phyloP scores from a whole-genome alignment of 2,329 filamentous ascomycete genomes.

The Colletotrichum sp. region DNA sequence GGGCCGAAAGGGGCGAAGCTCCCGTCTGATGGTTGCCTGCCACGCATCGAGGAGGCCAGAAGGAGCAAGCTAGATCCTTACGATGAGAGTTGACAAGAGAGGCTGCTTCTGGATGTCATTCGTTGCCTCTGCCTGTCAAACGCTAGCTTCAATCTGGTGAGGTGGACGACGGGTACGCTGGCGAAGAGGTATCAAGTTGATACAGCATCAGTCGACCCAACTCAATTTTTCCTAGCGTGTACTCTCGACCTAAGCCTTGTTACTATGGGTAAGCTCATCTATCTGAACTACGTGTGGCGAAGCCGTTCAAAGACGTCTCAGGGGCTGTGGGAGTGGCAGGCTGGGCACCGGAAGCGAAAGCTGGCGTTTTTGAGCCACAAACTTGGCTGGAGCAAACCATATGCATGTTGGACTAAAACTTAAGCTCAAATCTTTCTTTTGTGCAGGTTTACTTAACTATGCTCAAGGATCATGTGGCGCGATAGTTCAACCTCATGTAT shows the following conservation, averaged over 20 bases:
- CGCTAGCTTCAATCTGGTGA: neutral
- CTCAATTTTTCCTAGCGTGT: neutral
- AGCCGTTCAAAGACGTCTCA: neutral
- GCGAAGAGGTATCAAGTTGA: neutral
- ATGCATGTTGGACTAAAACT: neutral
- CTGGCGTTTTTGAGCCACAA: neutral
- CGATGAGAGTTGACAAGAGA: neutral
- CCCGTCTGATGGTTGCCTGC: neutral
- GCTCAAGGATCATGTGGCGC: neutral
- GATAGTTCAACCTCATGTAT: neutral
- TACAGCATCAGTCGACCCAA: neutral
- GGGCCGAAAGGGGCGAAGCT: neutral
- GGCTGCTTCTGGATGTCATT: neutral
- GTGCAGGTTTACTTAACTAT: accelerated
- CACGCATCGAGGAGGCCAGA: neutral
- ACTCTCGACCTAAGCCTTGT: neutral
- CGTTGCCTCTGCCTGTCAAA: neutral
- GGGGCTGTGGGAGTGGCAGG: neutral
- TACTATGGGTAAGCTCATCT: neutral
- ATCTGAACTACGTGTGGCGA: neutral
- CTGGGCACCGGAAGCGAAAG: neutral
- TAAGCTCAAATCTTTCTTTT: accelerated
- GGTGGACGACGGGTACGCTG: neutral
- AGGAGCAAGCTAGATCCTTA: neutral
- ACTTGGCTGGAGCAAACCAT: neutral